Evolutionary conservation across 768 basidiomycete genomes (phyloP).

Genomic region (Termitomyces sp.): DNA sequence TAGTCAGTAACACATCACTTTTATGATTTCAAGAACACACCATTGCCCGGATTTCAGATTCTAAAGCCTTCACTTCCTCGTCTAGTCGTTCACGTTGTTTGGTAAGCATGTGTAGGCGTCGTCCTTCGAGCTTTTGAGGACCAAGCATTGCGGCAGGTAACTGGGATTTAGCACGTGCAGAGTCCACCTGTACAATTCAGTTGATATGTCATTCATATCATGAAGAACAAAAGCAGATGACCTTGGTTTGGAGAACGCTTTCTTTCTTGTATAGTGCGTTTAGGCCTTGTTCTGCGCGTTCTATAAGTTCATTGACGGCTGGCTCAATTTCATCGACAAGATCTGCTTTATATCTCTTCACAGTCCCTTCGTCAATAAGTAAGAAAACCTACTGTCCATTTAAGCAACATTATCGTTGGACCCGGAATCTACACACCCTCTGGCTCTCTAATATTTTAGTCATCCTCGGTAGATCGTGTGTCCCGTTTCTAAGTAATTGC

Average conservation of each 20-base stretch:
- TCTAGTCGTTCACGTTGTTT: constrained; percentile 68
- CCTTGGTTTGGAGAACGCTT: constrained; percentile 58
- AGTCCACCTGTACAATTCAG: constrained; percentile 44
- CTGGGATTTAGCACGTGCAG: constrained; percentile 41
- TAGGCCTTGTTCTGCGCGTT: constrained; percentile 66
- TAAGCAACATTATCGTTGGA: neutral
- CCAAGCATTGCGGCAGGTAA: constrained; percentile 45
- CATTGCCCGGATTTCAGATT: constrained; percentile 56
- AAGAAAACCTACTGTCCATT: constrained; percentile 54
- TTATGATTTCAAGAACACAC: constrained; percentile 27
- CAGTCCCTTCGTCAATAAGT: constrained; percentile 65
- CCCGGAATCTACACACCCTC: constrained; percentile 35
- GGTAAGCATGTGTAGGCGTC: constrained; percentile 57
- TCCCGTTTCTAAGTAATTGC: constrained; percentile 62
- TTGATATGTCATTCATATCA: neutral
- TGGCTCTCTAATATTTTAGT: constrained; percentile 62
- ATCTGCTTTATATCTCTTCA: constrained; percentile 70
- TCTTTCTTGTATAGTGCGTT: constrained; percentile 59
- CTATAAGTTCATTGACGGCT: constrained; percentile 68
- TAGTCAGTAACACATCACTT: neutral
- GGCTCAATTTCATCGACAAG: constrained; percentile 80
- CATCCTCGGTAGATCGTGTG: constrained; percentile 69
- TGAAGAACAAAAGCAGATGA: constrained; percentile 19
- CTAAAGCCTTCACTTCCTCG: constrained; percentile 52
- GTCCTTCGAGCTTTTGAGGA: constrained; percentile 60